A percentile compares a stretch with the other conserved stretches of the same genome.
These are phyloP conservation scores for Fusarium musae DNA, from an alignment of 2,329 filamentous ascomycete species.

Conservation along the genomic window DNA sequence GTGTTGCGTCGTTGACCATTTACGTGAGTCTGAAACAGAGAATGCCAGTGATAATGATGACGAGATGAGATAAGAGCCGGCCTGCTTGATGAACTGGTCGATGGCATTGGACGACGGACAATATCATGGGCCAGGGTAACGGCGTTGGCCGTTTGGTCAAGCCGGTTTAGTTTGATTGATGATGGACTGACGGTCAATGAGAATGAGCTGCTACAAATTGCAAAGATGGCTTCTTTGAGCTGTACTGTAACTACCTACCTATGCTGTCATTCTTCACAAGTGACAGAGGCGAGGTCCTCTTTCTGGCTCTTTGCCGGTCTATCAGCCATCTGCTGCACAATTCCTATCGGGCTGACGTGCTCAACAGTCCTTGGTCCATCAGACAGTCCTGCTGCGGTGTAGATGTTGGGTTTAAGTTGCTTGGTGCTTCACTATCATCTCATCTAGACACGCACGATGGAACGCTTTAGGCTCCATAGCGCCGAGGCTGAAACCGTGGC, in stretches of 20 bases:
- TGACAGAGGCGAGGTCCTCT: background rate
- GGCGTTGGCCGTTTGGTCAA: conserved; percentile 30
- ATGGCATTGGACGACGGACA: conserved; percentile 10
- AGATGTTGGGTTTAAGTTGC: conserved; percentile 5
- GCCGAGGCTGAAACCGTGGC: conserved; percentile 43
- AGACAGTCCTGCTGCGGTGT: conserved; percentile 25
- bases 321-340: conserved; percentile 1
- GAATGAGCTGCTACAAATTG: background rate
- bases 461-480: conserved; percentile 32
- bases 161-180: conserved; percentile 35
- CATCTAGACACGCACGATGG: conserved; percentile 19
- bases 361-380: conserved; percentile 33
- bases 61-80: conserved; percentile 38
- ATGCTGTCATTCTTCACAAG: conserved; percentile 21
- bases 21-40: conserved; percentile 30
- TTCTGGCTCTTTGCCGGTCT: conserved; percentile 14
- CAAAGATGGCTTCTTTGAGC: conserved; percentile 2
- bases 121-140: conserved; percentile 36
- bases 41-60: conserved; percentile 36
- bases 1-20: conserved; percentile 22
- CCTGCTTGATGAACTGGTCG: conserved; percentile 9
- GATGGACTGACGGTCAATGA: conserved; percentile 19
- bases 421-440: conserved; percentile 21
- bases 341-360: conserved; percentile 38
- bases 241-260: background rate